These are phyloP conservation scores for Fusarium metavorans DNA, from an alignment of 2,329 filamentous ascomycete species.

Conservation along the genomic window DNA sequence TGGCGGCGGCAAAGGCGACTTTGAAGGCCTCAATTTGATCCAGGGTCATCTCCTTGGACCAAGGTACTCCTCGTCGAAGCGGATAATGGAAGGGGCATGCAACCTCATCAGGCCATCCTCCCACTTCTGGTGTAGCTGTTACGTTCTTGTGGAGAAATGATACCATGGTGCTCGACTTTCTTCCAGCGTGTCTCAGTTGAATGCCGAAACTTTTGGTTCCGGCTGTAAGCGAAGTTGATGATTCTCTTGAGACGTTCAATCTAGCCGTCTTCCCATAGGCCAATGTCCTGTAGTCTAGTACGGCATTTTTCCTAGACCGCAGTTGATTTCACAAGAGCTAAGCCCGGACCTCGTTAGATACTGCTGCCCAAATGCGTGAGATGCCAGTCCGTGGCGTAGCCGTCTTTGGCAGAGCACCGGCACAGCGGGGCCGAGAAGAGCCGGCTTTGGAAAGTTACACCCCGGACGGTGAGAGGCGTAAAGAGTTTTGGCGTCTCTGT, in stretches of 20 bases:
- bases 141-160: conserved; percentile 9
- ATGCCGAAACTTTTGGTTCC: conserved; percentile 3
- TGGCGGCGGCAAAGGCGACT: background rate
- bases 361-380: background rate
- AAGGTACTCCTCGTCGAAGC: background rate
- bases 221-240: conserved; percentile 5
- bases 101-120: conserved; percentile 11
- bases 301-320: background rate
- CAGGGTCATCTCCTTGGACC: background rate
- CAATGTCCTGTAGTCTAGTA: background rate
- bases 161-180: conserved; percentile 3
- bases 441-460: background rate
- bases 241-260: background rate
- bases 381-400: background rate
- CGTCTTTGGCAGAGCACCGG: background rate
- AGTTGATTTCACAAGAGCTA: background rate
- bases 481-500: background rate
- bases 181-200: conserved; percentile 6
- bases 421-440: background rate
- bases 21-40: background rate
- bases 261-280: background rate
- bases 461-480: background rate
- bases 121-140: conserved; percentile 1
- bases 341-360: background rate
- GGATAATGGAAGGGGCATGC: background rate